Base-by-base conservation (phyloP, 768 basidiomycete genomes). In the Pleurotus platypus region DNA sequence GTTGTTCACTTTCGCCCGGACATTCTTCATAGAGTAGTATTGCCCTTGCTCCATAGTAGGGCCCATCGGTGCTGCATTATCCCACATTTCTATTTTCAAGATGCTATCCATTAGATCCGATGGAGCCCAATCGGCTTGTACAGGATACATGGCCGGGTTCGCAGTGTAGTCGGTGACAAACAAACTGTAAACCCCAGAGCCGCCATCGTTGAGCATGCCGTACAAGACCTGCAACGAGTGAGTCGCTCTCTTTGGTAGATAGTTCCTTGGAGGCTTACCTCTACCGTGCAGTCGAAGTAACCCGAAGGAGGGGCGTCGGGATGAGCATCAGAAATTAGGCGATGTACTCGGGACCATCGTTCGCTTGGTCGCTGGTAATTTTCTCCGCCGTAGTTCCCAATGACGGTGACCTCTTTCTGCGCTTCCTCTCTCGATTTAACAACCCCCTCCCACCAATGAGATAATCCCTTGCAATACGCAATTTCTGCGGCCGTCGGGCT, bases 81-180 rank as follows among this genome's bases (percentile, higher is more conserved):
- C 82, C 83, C 84, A 89, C 70, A 83, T 79, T 60, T 80, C 79
- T 27, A 87, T 74, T 48, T 73, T 78, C n/a, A 89, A 63, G 15
- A 83, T 74, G 22, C 63, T 66, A 12, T 77, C 70, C 2, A 68
- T 69, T 35, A 88, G 68, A 22, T 68, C 70, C 4, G 71, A 64
- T 9, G 79, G 73, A 64, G 81, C 85, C 79, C 79, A 84, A 45
- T 67, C 53, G 5, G 72, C 70, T 54, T 74, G 69, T n/a, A 74
- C 60, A 13, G 71, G 63, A 3, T 56, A 56, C 43, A 75, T 62
- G 5, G 61, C 58, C 4, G 69, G 48, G 55, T 81, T 83, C 42
- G 59, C 61, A 5, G 86, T 85, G 63, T 86, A 88, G 61, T 89
- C 87, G 1, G 87, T 88, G 50, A 86, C 84, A 65, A 81, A 87